Evolutionary conservation across 164 flowering plant genomes (phyloP), one percentile per base, ranked within the genome.

Genomic region (Nelumbo lutea): DNA sequence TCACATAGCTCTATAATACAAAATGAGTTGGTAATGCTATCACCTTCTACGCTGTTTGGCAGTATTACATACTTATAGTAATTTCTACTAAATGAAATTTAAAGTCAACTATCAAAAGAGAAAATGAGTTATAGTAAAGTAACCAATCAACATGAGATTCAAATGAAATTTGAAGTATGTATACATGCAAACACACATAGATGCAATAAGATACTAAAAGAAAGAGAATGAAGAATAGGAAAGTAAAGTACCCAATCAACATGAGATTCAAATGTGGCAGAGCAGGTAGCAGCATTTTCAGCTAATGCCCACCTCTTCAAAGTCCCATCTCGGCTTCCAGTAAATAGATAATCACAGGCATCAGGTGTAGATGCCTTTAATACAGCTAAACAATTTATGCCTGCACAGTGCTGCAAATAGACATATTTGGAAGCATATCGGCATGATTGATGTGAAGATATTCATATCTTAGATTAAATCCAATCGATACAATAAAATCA

Each of bases 301-400:
- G 69, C 72, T 61, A 95, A 59, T 40, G 79, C 79, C 99, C 99
- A 95, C 81, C 97, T 87, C 83, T 86, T 95, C 52, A 92, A 70
- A 4, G 91, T 95, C 59, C 99, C 94, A 86, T 95, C 99, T 74
- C 99, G 91, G 74, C 99, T 92, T 61, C 99, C 97, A 75, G 96
- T 88, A 75, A 92, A 90, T 14, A 95, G 80, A 77, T 81, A 80
- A 67, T 90, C 88, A 72, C 63, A n/a, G 10, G 77, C 79, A 74
- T 79, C 85, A 39, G 82, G 48, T 38, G 55, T 76, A 39, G 87
- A 45, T 65, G 94, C 79, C 79, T 86, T 87, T 57, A 78, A 78
- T 45, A 85, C 77, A 58, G 91, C 83, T 82, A 95, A 78, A 74
- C 97, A 90, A 80, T 95, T 95, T 80, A 95, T 69, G 68, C 97